Conservation (phyloP, 768 basidiomycete species). For the Cystobasidium ongulense region DNA sequence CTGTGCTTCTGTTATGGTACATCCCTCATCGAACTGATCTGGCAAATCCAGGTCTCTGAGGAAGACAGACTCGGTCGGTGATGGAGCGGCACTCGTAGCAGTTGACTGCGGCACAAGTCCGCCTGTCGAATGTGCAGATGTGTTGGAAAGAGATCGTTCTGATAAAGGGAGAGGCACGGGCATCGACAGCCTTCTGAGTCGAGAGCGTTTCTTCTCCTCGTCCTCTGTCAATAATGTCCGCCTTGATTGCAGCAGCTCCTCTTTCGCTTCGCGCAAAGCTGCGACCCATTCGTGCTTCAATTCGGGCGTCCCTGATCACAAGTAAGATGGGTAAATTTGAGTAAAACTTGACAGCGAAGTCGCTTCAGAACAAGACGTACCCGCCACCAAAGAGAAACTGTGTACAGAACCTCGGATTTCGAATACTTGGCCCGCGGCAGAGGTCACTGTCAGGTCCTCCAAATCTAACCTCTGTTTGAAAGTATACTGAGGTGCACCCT, state of each 20-base stretch:
- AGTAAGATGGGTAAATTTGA: not conserved
- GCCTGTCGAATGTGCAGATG: not conserved
- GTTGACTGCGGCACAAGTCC: not conserved
- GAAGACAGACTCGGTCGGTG: not conserved
- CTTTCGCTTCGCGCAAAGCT: conserved; percentile 41
- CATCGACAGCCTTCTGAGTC: not conserved
- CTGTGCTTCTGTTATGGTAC: not conserved
- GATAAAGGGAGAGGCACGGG: not conserved
- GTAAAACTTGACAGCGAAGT: not conserved
- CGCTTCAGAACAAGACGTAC: conserved; percentile 32
- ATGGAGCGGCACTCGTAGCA: not conserved
- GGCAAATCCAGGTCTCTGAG: not conserved
- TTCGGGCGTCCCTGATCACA: conserved; percentile 32
- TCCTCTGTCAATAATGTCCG: conserved; percentile 41
- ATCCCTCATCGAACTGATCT: conserved; percentile 5
- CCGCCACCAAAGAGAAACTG: conserved; percentile 40
- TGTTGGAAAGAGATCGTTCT: not conserved
- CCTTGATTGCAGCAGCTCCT: conserved; percentile 37
- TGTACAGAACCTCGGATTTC: conserved; percentile 40
- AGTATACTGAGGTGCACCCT: conserved; percentile 14
- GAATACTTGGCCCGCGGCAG: conserved; percentile 37
- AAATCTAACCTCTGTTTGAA: conserved; percentile 38
- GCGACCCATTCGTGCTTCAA: conserved; percentile 41
- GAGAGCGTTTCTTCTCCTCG: conserved; percentile 6
- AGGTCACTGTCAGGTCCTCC: conserved; percentile 42